phyloP scores from a whole-genome alignment of 2,329 filamentous ascomycete genomes.

The Alternaria burnsii region DNA sequence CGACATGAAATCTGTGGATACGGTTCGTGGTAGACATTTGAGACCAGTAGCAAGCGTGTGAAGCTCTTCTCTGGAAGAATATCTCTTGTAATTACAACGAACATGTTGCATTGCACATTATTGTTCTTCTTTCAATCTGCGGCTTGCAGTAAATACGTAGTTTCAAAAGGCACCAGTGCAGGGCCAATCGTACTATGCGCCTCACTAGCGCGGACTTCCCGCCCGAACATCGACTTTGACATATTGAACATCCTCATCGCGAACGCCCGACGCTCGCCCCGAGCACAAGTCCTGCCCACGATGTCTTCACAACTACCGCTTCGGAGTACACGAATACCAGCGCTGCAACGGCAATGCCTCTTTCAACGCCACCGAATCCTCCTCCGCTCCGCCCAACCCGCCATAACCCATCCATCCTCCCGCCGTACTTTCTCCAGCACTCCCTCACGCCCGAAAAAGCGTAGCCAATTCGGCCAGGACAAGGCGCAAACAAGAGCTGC shows the following conservation, averaged over 20 bases:
- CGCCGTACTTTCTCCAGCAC: slow-evolving; percentile 38
- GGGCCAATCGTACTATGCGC: slow-evolving; percentile 2
- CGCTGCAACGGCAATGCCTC: slow-evolving; percentile 40
- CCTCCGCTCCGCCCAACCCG: slow-evolving; percentile 10
- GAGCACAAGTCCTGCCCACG: slow-evolving; percentile 8
- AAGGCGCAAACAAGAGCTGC: slow-evolving; percentile 19
- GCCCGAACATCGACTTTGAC: slow-evolving; percentile 23
- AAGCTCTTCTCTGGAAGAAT: not conserved
- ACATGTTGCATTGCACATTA: not conserved
- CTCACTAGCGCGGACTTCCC: slow-evolving; percentile 19
- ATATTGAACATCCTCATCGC: slow-evolving; percentile 11
- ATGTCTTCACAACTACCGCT: slow-evolving; percentile 34
- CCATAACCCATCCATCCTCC: slow-evolving; percentile 6
- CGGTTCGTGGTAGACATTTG: not conserved
- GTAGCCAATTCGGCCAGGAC: slow-evolving; percentile 16
- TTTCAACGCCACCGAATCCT: slow-evolving; percentile 25
- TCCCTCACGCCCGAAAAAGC: slow-evolving; percentile 20
- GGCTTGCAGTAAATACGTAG: not conserved
- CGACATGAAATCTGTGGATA: slow-evolving; percentile 5
- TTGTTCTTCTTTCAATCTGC: not conserved
- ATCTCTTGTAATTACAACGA: not conserved
- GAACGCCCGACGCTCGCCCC: slow-evolving; percentile 11
- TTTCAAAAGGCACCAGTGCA: not conserved
- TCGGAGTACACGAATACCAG: slow-evolving; percentile 31
- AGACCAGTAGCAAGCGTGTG: not conserved